Conservation (phyloP, 139 green algal genomes). For the Chlorella sp. region DNA sequence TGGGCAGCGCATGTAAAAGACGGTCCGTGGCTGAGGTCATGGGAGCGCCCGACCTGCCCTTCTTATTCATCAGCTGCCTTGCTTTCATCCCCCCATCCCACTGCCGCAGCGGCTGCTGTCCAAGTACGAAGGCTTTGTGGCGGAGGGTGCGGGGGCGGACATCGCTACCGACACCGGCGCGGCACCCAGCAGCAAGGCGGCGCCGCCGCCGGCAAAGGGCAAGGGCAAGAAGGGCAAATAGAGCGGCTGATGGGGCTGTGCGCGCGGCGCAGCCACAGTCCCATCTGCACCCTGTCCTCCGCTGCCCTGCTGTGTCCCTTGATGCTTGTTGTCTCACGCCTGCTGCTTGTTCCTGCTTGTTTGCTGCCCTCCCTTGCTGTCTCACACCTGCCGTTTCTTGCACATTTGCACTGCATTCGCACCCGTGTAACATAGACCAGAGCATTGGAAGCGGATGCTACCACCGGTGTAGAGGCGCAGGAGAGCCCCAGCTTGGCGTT, state of each 20-base stretch:
- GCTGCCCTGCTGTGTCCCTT: background rate
- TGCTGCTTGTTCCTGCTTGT: background rate
- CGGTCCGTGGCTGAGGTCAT: too few species aligned
- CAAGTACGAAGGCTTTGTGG: constrained; percentile 6
- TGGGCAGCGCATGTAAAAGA: too few species aligned
- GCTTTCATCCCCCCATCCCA: background rate
- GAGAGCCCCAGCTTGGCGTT: too few species aligned
- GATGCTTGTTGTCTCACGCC: background rate
- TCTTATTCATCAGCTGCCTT: background rate
- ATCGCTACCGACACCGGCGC: background rate
- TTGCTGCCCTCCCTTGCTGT: background rate
- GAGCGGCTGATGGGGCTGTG: background rate
- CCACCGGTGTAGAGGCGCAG: too few species aligned
- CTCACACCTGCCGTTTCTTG: background rate
- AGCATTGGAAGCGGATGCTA: too few species aligned
- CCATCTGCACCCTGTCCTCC: too few species aligned
- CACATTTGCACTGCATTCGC: background rate
- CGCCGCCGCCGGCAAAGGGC: background rate
- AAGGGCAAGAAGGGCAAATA: constrained; percentile 15
- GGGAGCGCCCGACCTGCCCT: too few species aligned
- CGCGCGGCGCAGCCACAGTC: too few species aligned
- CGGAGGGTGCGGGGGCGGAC: background rate
- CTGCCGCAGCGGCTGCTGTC: constrained; percentile 23
- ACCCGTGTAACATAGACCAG: too few species aligned
- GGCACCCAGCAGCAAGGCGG: background rate